A percentile compares a stretch with the other conserved stretches of the same genome.
phyloP scores from a whole-genome alignment of 2,329 filamentous ascomycete species.

The Biscogniauxia mediterranea region DNA sequence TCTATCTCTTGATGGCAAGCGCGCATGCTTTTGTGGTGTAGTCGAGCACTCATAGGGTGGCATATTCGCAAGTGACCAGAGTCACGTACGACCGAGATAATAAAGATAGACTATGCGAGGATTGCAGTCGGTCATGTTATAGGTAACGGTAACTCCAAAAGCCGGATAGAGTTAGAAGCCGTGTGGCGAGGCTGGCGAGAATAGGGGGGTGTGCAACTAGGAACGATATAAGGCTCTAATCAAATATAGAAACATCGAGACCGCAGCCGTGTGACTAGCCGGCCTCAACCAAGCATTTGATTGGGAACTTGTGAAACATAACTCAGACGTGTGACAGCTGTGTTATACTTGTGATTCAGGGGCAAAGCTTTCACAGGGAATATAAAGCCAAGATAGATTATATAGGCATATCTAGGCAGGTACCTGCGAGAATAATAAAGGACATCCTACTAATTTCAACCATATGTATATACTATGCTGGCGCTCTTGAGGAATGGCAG shows the following conservation, averaged over 20 bases:
- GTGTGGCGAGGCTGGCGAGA: not conserved
- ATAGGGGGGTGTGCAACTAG: not conserved
- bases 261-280: not conserved
- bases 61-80: not conserved
- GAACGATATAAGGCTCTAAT: not conserved
- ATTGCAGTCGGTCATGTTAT: not conserved
- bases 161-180: too few relatives aligned
- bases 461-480: not conserved
- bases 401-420: too few relatives aligned
- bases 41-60: not conserved
- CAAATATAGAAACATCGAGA: not conserved
- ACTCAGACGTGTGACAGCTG: not conserved
- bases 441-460: not conserved
- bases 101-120: not conserved
- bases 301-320: not conserved
- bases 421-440: not conserved
- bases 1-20: not conserved
- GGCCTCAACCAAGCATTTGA: not conserved
- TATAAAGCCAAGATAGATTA: not conserved
- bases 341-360: not conserved
- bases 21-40: not conserved
- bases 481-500: not conserved
- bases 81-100: not conserved
- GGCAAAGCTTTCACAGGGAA: not conserved
- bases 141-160: too few relatives aligned